phyloP scores from a whole-genome alignment of 805 yeast genomes.

The Komagataella kurtzmanii region DNA sequence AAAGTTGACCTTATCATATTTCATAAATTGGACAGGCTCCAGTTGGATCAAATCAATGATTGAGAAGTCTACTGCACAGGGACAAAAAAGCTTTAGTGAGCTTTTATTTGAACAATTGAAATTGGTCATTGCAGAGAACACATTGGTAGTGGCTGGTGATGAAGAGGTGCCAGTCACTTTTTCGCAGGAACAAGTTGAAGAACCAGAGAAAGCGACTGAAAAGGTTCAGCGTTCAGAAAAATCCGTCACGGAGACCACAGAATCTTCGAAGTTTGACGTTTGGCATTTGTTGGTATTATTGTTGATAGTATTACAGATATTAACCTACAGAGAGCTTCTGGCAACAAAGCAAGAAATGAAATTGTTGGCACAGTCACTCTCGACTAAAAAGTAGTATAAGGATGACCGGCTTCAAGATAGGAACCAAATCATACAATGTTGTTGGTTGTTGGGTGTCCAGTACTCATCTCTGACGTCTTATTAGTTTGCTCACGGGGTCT shows the following conservation, averaged over 20 bases:
- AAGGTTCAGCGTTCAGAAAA: neutral
- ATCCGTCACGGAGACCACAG: neutral
- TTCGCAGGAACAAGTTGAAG: neutral
- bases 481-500: neutral
- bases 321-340: neutral
- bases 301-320: neutral
- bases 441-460: neutral
- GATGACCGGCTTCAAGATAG: too few species aligned
- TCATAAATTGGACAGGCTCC: constrained; percentile 79
- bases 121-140: neutral
- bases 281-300: neutral
- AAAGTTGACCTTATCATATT: constrained; percentile 47
- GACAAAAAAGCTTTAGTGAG: constrained; percentile 48
- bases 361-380: neutral
- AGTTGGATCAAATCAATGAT: constrained; percentile 89
- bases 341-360: neutral
- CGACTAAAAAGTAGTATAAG: neutral
- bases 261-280: neutral
- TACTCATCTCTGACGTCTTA: neutral
- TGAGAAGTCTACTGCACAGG: constrained; percentile 72
- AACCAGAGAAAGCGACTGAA: neutral
- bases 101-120: neutral
- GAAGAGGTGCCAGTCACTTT: neutral
- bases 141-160: neutral
- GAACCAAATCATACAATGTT: neutral